Evolutionary conservation across 2,329 filamentous ascomycete species (phyloP).

Genomic region (Didymella glomerata): DNA sequence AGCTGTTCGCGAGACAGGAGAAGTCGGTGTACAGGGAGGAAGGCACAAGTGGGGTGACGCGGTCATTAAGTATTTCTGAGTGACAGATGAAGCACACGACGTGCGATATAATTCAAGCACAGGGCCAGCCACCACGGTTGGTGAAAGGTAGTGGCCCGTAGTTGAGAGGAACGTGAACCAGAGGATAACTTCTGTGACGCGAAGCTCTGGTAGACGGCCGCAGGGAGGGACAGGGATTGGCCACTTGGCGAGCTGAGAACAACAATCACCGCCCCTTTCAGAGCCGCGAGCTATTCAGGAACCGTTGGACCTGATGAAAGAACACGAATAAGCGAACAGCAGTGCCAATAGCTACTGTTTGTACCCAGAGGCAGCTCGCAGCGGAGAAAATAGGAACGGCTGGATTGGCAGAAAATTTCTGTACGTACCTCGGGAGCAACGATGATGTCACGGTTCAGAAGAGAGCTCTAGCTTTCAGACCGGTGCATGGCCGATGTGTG

Average conservation of each 20-base stretch:
- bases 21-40: conserved; percentile 38
- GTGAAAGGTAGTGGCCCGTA: conserved; percentile 35
- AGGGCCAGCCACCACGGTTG: conserved; percentile 38
- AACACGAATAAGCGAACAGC: conserved; percentile 25
- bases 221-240: conserved; percentile 26
- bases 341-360: conserved; percentile 18
- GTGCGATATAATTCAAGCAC: conserved; percentile 23
- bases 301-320: conserved; percentile 15
- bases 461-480: conserved; percentile 25
- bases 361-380: conserved; percentile 10
- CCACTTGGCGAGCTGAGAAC: conserved; percentile 33
- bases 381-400: conserved; percentile 23
- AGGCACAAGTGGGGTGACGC: conserved; percentile 38
- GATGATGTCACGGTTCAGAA: conserved; percentile 43
- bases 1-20: conserved; percentile 45
- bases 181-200: conserved; percentile 43
- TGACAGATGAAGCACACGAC: conserved; percentile 16
- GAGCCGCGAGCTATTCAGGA: conserved; percentile 22
- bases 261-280: conserved; percentile 29
- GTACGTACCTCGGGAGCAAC: conserved; percentile 37
- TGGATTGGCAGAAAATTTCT: conserved; percentile 27
- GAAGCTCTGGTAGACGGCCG: conserved; percentile 36
- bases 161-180: conserved; percentile 34
- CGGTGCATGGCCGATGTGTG: conserved; percentile 16
- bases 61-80: conserved; percentile 37